Conservation (phyloP, 2,329 filamentous ascomycete genomes). For the Pyrenophora tritici-repentis region DNA sequence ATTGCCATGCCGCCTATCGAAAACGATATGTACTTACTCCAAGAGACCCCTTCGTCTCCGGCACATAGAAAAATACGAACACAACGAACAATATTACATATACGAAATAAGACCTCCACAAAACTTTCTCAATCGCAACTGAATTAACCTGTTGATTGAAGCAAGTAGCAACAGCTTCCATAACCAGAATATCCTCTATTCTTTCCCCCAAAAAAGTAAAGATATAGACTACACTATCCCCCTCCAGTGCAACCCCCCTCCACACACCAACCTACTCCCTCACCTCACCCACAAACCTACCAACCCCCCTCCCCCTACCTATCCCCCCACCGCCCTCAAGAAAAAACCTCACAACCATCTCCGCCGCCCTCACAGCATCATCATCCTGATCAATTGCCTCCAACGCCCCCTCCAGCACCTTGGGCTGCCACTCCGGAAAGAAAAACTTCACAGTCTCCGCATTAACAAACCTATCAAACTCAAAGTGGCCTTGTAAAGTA, state of each 20-base stretch:
- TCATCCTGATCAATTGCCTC: constrained; percentile 30
- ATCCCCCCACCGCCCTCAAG: constrained; percentile 17
- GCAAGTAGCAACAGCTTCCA: constrained; percentile 21
- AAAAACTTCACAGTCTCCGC: constrained; percentile 47
- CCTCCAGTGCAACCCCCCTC: too few relatives aligned
- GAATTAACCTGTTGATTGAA: constrained; percentile 30
- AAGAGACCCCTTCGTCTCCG: too few relatives aligned
- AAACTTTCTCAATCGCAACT: constrained; percentile 26
- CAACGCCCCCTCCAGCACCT: constrained; percentile 26
- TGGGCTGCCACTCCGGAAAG: constrained; percentile 32
- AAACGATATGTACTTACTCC: too few relatives aligned
- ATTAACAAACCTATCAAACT: constrained; percentile 52
- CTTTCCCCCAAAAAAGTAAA: constrained; percentile 14
- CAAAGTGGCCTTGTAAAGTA: constrained; percentile 52
- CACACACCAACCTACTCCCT: too few relatives aligned
- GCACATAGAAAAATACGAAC: too few relatives aligned
- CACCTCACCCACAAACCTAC: neutral
- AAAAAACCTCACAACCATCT: constrained; percentile 44
- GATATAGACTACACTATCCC: too few relatives aligned
- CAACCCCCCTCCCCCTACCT: neutral
- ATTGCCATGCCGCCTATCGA: too few relatives aligned
- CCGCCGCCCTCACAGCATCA: constrained; percentile 36
- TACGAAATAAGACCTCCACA: constrained; percentile 32
- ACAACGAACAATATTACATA: constrained; percentile 22
- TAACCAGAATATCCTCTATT: constrained; percentile 24